Conservation (phyloP, 164 flowering plant genomes). For the Aristolochia contorta region DNA sequence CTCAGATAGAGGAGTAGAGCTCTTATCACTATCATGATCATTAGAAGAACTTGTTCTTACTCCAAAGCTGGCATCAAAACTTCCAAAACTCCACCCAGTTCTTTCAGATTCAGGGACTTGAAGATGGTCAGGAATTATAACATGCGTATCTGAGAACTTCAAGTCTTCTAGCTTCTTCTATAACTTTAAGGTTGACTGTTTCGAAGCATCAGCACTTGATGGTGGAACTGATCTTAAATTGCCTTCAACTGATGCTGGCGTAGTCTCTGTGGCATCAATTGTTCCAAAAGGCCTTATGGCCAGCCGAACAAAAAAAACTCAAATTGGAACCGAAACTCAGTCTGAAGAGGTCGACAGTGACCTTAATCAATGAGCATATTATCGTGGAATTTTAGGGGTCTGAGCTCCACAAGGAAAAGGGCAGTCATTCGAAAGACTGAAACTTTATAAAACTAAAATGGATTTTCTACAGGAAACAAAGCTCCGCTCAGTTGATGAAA, state of each 20-base stretch:
- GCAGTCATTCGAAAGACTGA: too few relatives aligned
- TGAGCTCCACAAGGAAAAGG: too few relatives aligned
- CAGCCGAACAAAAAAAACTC: too few relatives aligned
- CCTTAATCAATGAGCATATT: too few relatives aligned
- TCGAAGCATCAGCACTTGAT: constrained; percentile 18
- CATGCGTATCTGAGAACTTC: constrained; percentile 50
- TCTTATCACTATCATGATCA: constrained; percentile 42
- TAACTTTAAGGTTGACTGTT: constrained; percentile 34
- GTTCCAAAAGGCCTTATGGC: constrained; percentile 14
- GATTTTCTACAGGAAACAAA: too few relatives aligned
- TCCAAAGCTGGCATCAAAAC: constrained; percentile 66
- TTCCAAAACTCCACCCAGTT: constrained; percentile 74
- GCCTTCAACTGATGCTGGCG: constrained; percentile 25
- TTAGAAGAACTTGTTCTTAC: constrained; percentile 19
- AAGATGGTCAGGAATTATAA: constrained; percentile 77
- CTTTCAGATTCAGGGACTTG: constrained; percentile 84
- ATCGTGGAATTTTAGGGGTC: too few relatives aligned
- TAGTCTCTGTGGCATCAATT: constrained; percentile 24
- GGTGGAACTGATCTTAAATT: constrained; percentile 16
- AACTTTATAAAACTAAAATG: too few relatives aligned
- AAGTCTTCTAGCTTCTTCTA: constrained; percentile 52
- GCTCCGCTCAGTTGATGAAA: too few relatives aligned
- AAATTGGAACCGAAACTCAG: too few relatives aligned
- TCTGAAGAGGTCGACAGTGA: too few relatives aligned
- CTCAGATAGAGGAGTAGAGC: constrained; percentile 43